phyloP scores from a whole-genome alignment of 352 stramenopile species.

The Globisporangium cystogenes region DNA sequence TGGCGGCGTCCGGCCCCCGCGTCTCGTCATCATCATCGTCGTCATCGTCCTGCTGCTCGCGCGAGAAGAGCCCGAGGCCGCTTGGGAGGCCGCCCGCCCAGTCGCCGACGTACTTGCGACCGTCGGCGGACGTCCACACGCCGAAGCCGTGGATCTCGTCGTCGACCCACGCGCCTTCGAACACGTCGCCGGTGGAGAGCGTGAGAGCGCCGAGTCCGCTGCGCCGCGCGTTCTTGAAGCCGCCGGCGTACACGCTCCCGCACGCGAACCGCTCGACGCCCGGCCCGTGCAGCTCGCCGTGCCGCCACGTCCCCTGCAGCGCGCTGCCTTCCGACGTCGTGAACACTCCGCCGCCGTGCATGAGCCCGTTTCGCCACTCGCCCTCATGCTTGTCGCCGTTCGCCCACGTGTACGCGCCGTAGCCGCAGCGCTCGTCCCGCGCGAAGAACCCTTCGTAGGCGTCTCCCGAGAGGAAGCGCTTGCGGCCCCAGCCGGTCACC shows the following conservation, averaged over 20 bases:
- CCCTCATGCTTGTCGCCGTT: conserved; percentile 66
- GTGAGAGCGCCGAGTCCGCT: conserved; percentile 52
- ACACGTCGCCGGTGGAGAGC: conserved; percentile 54
- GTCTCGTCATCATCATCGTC: neutral
- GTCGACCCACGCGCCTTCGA: conserved; percentile 57
- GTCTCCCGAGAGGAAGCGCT: conserved; percentile 60
- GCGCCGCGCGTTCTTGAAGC: conserved; percentile 36
- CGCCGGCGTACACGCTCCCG: conserved; percentile 49
- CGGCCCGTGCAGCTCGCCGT: conserved; percentile 35
- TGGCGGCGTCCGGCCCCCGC: neutral
- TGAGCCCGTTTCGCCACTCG: conserved; percentile 39
- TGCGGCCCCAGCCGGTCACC: conserved; percentile 53
- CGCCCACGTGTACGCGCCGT: conserved; percentile 66
- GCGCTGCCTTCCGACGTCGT: conserved; percentile 21
- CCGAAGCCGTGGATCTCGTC: conserved; percentile 56
- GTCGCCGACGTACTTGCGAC: conserved; percentile 41
- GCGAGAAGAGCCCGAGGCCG: conserved; percentile 48
- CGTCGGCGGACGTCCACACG: conserved; percentile 43
- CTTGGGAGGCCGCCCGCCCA: conserved; percentile 51
- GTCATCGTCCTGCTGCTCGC: conserved; percentile 14
- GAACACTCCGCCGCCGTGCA: conserved; percentile 68
- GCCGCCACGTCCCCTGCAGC: conserved; percentile 41
- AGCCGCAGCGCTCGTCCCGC: conserved; percentile 53
- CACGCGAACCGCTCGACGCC: conserved; percentile 50
- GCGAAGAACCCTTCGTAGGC: conserved; percentile 66